These are phyloP conservation scores for Backusella luteola DNA, from an alignment of 192 early-diverging fungal species.

Conservation along the genomic window DNA sequence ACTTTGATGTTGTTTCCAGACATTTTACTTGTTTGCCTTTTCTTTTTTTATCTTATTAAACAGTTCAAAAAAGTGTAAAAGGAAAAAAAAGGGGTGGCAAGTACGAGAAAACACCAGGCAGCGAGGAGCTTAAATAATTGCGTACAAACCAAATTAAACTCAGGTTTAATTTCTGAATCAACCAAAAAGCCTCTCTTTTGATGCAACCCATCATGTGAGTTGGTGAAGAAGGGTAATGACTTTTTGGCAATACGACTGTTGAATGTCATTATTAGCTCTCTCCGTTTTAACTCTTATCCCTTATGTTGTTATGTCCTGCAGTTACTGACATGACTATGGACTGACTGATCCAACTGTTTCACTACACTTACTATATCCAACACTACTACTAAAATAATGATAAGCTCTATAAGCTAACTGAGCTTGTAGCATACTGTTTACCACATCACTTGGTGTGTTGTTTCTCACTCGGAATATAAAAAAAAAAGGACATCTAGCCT, in stretches of 20 bases:
- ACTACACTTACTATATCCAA: not conserved
- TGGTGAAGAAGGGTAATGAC: not conserved
- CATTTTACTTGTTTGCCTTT: constrained; percentile 36
- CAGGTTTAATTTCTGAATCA: not conserved
- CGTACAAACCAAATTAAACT: not conserved
- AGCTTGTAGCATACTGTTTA: no score
- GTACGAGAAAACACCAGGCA: constrained; percentile 1
- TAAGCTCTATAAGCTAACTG: no score
- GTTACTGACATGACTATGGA: not conserved
- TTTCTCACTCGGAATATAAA: no score
- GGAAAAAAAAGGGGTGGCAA: constrained; percentile 21
- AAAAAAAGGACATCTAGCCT: no score
- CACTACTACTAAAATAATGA: no score
- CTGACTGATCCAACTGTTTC: not conserved
- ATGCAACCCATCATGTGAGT: not conserved
- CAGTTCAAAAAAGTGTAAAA: constrained; percentile 10
- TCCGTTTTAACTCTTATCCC: not conserved
- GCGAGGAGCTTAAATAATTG: not conserved
- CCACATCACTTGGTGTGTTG: no score
- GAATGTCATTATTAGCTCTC: not conserved
- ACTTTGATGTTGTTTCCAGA: constrained; percentile 91
- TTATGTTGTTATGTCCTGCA: not conserved
- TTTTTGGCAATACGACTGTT: not conserved
- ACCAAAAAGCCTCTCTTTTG: not conserved
- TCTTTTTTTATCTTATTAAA: not conserved